phyloP scores from a whole-genome alignment of 441 rosid genomes.

The Gossypium schwendimanii region DNA sequence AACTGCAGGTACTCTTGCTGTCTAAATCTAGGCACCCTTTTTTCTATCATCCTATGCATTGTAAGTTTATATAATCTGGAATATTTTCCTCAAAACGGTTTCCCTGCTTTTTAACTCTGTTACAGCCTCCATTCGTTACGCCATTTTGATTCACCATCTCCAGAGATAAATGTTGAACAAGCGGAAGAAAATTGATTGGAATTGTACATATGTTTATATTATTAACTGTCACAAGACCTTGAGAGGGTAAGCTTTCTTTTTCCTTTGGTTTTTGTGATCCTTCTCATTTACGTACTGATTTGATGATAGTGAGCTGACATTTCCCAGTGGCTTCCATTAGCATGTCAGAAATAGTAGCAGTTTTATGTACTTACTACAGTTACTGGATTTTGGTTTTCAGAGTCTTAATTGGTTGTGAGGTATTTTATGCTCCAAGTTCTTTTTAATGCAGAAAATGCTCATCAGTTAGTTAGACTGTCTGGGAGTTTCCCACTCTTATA shows the following conservation, averaged over 20 bases:
- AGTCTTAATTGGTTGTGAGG: neutral
- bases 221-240: neutral
- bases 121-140: slow-evolving; percentile 37
- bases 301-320: no score
- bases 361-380: neutral
- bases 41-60: neutral
- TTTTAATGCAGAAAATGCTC: neutral
- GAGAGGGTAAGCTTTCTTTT: neutral
- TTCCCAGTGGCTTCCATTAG: no score
- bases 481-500: neutral
- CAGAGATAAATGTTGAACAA: slow-evolving; percentile 10
- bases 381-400: neutral
- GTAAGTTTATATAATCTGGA: neutral
- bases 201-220: neutral
- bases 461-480: neutral
- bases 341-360: no score
- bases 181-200: slow-evolving; percentile 2
- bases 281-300: neutral
- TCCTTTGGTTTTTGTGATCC: neutral
- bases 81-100: neutral
- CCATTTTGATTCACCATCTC: slow-evolving; percentile 17
- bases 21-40: neutral
- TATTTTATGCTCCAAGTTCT: neutral
- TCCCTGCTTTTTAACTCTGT: neutral
- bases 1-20: slow-evolving; percentile 32